These are phyloP conservation scores for Talaromyces sp. DNA, from an alignment of 2,329 filamentous ascomycete genomes.

Conservation along the genomic window DNA sequence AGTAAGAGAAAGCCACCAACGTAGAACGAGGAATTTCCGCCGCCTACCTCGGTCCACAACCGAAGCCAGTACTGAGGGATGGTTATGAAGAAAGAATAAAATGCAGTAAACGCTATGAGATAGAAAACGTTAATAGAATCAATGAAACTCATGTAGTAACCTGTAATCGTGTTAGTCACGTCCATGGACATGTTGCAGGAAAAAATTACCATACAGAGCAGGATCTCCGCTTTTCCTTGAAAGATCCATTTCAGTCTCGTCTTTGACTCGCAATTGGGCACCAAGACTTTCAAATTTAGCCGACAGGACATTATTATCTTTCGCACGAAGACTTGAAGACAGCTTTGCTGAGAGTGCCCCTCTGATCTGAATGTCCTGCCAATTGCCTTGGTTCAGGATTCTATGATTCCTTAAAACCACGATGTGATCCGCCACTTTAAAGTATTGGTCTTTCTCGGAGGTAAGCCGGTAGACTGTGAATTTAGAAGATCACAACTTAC, in stretches of 20 bases:
- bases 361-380: background rate
- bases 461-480: background rate
- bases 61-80: conserved; percentile 6
- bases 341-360: background rate
- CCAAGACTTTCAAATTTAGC: background rate
- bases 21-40: background rate
- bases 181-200: background rate
- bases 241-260: conserved; percentile 3
- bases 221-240: conserved; percentile 4
- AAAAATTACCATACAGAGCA: conserved; percentile 2
- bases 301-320: background rate
- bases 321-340: background rate
- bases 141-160: conserved; percentile 5
- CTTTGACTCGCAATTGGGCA: background rate
- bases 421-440: background rate
- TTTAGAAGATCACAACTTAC: background rate
- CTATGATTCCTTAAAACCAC: background rate
- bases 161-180: background rate
- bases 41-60: conserved; percentile 1
- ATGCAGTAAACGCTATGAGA: background rate
- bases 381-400: conserved; percentile 2
- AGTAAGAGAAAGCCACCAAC: conserved; percentile 1
- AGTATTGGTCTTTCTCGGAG: background rate
- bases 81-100: conserved; percentile 5
- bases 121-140: background rate